These are phyloP conservation scores for Pichia manshurica DNA, from an alignment of 805 yeast species.

Conservation along the genomic window DNA sequence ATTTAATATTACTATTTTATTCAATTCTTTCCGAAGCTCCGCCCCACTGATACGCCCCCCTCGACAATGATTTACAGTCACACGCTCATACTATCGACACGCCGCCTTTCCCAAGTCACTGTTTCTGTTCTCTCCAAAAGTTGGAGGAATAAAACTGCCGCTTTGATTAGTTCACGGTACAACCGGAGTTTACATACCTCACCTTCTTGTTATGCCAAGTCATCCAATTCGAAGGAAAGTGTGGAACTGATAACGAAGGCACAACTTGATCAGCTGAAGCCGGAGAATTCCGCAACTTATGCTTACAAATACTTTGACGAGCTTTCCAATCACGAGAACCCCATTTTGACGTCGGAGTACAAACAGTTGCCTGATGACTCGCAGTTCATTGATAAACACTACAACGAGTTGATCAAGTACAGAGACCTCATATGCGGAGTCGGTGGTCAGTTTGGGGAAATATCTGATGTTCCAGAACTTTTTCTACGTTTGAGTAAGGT, in stretches of 20 bases:
- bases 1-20: no score
- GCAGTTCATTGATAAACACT: conserved; percentile 45
- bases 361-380: conserved; percentile 50
- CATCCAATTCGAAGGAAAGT: background rate
- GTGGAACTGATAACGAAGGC: background rate
- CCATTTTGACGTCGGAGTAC: conserved; percentile 27
- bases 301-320: conserved; percentile 24
- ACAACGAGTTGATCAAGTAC: conserved; percentile 35
- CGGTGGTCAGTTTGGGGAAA: conserved; percentile 32
- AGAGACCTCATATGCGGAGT: conserved; percentile 28
- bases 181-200: background rate
- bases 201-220: background rate
- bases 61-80: no score
- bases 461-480: conserved; percentile 34
- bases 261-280: background rate
- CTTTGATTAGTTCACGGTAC: no score
- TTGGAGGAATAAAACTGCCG: no score
- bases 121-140: no score
- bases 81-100: no score
- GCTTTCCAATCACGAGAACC: conserved; percentile 11
- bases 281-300: conserved; percentile 23
- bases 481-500: conserved; percentile 35
- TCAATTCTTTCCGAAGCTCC: no score
- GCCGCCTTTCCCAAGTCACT: no score
- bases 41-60: no score